Conservation (phyloP, 2,329 filamentous ascomycete species). For the Tolypocladium paradoxum region DNA sequence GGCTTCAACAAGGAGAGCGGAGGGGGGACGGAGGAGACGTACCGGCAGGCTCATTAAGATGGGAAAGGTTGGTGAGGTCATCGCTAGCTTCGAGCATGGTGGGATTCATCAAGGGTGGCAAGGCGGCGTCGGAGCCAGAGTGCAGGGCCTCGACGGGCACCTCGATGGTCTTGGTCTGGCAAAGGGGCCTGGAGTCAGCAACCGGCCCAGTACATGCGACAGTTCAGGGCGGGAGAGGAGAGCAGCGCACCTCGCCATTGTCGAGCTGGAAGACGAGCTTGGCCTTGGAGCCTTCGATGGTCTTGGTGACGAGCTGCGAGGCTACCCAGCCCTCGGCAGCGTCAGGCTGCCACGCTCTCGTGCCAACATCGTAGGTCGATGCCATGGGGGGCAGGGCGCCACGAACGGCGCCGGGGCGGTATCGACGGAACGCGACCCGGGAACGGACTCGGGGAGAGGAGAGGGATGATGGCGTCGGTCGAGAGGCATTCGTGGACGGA, state of each 20-base stretch:
- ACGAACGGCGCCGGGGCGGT: slow-evolving; percentile 3
- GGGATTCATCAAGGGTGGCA: slow-evolving; percentile 96
- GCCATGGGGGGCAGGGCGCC: slow-evolving; percentile 50
- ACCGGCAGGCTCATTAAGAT: slow-evolving; percentile 97
- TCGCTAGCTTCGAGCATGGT: slow-evolving; percentile 97
- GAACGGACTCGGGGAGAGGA: slow-evolving; percentile 1
- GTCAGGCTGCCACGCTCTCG: slow-evolving; percentile 97
- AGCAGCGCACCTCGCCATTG: slow-evolving; percentile 71
- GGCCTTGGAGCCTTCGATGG: slow-evolving; percentile 74
- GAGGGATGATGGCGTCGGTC: slow-evolving; percentile 4
- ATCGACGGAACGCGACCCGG: slow-evolving; percentile 6
- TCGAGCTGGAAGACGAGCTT: slow-evolving; percentile 79
- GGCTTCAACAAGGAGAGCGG: neutral
- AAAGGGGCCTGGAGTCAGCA: slow-evolving; percentile 4
- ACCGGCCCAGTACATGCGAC: neutral
- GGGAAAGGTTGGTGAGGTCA: slow-evolving; percentile 92
- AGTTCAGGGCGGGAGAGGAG: neutral
- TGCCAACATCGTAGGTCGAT: slow-evolving; percentile 91
- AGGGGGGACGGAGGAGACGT: slow-evolving; percentile 16
- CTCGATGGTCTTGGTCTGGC: slow-evolving; percentile 66
- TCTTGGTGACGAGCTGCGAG: slow-evolving; percentile 85
- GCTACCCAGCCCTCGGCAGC: slow-evolving; percentile 92
- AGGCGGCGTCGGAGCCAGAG: slow-evolving; percentile 61
- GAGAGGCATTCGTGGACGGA: slow-evolving; percentile 19
- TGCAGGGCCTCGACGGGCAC: slow-evolving; percentile 68